Evolutionary conservation across 331 rosid genomes (phyloP), one percentile per base, ranked within the genome.

Genomic region (Phaseolus coccineus): DNA sequence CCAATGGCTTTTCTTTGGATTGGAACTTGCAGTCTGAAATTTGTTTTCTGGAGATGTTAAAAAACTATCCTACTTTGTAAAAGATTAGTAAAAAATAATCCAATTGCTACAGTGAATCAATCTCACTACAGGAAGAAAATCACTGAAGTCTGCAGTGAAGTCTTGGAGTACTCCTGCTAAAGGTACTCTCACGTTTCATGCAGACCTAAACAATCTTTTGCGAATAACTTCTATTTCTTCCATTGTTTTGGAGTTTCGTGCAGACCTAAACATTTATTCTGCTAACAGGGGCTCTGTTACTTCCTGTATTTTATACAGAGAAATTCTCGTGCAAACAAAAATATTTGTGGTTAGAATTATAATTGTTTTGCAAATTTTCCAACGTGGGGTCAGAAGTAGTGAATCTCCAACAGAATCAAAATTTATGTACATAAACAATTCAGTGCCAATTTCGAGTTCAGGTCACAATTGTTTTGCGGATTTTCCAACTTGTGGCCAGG

Each of bases 391-490:
- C 75, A 40, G 25, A 40, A 37, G 56, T 35, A 13, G 22, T 24
- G 22, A 40, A 19, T 19, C 22, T 19, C 22, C 22, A 19, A 19
- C 22, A 19, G 22, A 19, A 77, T 77, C 74, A 53, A 58, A 19
- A 52, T 71, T 69, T n/a, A 76, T 35, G 73, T 14, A 51, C 65
- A 35, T 15, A 30, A 5, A 30, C 30, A 61, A 62, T 25, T 74
- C 73, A 39, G 42, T 69, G 70, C 76, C 46, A 40, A 40, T 40
- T 66, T 53, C 40, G 40, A 62, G 24, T 76, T 27, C 14, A 47
- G 50, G 52, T 47, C 35, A 50, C 73, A 76, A 37, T 50, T 66
- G 55, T 42, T 37, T 12, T 31, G 52, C 22, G 48, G 74, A 35
- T 35, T 65, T 40, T 51, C 56, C 53, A 77, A 52, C 53, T 16